Evolutionary conservation across 257 asterid species (phyloP).

Genomic region (Scutellaria galericulata): DNA sequence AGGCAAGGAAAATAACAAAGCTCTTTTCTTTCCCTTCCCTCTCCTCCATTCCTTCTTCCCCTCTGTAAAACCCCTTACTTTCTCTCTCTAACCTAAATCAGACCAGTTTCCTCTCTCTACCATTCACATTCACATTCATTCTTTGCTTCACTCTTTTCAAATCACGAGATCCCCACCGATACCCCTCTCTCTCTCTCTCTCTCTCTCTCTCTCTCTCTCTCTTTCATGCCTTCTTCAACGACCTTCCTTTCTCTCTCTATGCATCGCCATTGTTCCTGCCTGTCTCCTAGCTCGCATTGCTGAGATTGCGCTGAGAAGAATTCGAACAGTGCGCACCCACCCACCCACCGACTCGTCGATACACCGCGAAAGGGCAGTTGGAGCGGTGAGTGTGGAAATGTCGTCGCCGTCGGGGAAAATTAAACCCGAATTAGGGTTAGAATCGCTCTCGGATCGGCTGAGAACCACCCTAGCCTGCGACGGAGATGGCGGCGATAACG

Average conservation of each 20-base stretch:
- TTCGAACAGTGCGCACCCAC: background rate
- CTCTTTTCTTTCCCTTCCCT: constrained; percentile 24
- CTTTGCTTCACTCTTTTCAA: constrained; percentile 47
- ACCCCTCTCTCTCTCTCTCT: background rate
- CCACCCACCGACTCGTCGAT: background rate
- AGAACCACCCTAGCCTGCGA: constrained; percentile 36
- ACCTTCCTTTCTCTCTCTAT: constrained; percentile 18
- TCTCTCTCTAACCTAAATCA: constrained; percentile 42
- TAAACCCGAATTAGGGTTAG: constrained; percentile 42
- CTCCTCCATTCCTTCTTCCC: constrained; percentile 23
- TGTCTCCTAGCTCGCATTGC: constrained; percentile 38
- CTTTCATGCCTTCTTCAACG: constrained; percentile 36
- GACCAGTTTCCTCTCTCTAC: constrained; percentile 33
- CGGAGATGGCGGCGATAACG: constrained; percentile 33
- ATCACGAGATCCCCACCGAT: constrained; percentile 65
- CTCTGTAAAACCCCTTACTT: constrained; percentile 40
- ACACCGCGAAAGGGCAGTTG: constrained; percentile 30
- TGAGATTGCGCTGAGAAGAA: background rate
- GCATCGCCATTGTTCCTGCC: constrained; percentile 30
- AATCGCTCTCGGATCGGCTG: constrained; percentile 53
- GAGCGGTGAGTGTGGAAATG: constrained; percentile 38
- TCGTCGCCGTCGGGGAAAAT: constrained; percentile 48
- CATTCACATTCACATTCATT: constrained; percentile 53
- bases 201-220: constrained; percentile 11
- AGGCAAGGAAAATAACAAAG: constrained; percentile 17